Evolutionary conservation across 495 filamentous ascomycete species (phyloP).

Genomic region (Neurospora sp.): DNA sequence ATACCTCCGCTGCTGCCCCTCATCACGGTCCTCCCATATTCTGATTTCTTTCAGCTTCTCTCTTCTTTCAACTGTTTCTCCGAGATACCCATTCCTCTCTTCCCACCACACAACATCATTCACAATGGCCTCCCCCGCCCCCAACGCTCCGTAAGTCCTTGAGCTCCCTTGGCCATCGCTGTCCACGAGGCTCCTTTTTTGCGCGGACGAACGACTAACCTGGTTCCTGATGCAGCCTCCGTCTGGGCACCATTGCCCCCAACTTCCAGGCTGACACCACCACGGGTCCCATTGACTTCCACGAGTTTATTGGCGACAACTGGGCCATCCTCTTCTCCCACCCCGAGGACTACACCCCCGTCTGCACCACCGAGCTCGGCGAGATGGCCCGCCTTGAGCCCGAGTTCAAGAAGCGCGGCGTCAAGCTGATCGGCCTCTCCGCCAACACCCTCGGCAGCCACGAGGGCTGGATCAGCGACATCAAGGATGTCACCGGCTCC

Average conservation of each 20-base stretch:
- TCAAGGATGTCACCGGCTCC: slow-evolving; percentile 79
- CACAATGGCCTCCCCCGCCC: slow-evolving; percentile 42
- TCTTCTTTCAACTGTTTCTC: slow-evolving; percentile 1
- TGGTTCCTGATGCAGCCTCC: slow-evolving; percentile 44
- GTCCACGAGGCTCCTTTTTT: background rate
- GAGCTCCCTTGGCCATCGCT: background rate
- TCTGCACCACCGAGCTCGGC: slow-evolving; percentile 98
- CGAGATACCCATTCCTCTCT: slow-evolving; percentile 5
- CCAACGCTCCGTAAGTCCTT: slow-evolving; percentile 39
- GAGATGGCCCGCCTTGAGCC: slow-evolving; percentile 94
- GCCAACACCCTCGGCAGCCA: slow-evolving; percentile 64
- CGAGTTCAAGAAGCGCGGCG: slow-evolving; percentile 86
- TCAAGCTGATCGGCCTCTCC: slow-evolving; percentile 92
- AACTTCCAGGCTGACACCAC: slow-evolving; percentile 94
- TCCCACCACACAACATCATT: slow-evolving; percentile 4
- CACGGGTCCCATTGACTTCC: slow-evolving; percentile 86
- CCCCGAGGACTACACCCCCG: slow-evolving; percentile 87
- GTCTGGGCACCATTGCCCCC: slow-evolving; percentile 80
- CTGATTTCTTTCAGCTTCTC: background rate
- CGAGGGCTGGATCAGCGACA: slow-evolving; percentile 85
- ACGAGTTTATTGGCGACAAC: slow-evolving; percentile 87
- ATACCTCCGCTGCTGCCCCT: slow-evolving; percentile 7
- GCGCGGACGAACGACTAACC: slow-evolving; percentile 2
- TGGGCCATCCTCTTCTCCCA: slow-evolving; percentile 98
- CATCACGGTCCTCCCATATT: slow-evolving; percentile 1